phyloP scores from a whole-genome alignment of 306 rosid species.

The Coriaria nepalensis region DNA sequence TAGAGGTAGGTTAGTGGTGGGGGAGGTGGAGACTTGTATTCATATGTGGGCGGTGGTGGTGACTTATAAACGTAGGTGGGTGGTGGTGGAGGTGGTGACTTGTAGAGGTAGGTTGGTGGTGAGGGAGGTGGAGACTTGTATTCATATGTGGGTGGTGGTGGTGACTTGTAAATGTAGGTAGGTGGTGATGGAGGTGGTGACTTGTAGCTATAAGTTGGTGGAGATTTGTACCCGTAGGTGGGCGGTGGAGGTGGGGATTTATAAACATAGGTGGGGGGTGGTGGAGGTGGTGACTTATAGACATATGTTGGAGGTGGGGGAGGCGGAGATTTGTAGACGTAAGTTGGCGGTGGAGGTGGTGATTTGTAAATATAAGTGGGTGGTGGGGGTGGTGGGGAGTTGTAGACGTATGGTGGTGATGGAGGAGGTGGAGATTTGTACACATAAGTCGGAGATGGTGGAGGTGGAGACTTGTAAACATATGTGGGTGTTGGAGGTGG shows the following conservation, averaged over 20 bases:
- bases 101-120: background rate
- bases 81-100: slow-evolving; percentile 5
- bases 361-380: slow-evolving; percentile 4
- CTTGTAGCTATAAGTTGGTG: slow-evolving; percentile 25
- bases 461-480: too few relatives aligned
- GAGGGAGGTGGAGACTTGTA: slow-evolving; percentile 7
- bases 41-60: background rate
- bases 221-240: slow-evolving; percentile 9
- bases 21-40: slow-evolving; percentile 14
- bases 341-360: background rate
- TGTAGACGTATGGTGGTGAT: too few relatives aligned
- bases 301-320: background rate
- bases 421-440: slow-evolving; percentile 18
- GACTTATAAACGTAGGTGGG: too few relatives aligned
- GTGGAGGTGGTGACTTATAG: slow-evolving; percentile 16
- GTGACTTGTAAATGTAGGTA: slow-evolving; percentile 28
- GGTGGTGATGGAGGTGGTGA: slow-evolving; percentile 23
- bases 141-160: slow-evolving; percentile 1
- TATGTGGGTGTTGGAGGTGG: slow-evolving; percentile 9
- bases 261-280: slow-evolving; percentile 7
- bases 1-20: slow-evolving; percentile 6
- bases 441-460: background rate
- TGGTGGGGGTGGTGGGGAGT: slow-evolving; percentile 2
- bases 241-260: slow-evolving; percentile 8
- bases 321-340: too few relatives aligned